phyloP scores from a whole-genome alignment of 2,329 filamentous ascomycete species.

The Fusarium zealandicum region DNA sequence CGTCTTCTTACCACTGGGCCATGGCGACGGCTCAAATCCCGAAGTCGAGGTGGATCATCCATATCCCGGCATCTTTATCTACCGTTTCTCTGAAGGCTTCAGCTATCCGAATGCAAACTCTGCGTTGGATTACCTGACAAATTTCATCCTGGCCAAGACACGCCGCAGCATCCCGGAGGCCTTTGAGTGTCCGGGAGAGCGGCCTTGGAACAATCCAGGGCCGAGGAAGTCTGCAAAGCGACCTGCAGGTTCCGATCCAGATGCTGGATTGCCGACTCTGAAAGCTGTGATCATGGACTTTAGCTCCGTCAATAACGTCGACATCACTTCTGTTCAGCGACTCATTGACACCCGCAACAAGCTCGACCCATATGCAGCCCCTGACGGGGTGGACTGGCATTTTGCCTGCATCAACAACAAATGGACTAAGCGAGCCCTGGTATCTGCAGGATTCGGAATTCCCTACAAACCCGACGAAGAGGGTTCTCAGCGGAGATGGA shows the following conservation, averaged over 20 bases:
- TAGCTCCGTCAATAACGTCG: constrained; percentile 90
- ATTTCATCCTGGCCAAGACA: constrained; percentile 73
- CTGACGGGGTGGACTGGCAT: constrained; percentile 91
- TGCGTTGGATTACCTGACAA: constrained; percentile 80
- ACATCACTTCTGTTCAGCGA: constrained; percentile 90
- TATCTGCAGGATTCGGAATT: constrained; percentile 87
- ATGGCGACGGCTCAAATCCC: constrained; percentile 91
- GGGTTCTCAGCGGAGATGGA: constrained; percentile 74
- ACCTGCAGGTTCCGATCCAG: constrained; percentile 37
- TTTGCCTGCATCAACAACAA: constrained; percentile 88
- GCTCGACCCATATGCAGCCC: constrained; percentile 82
- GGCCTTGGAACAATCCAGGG: constrained; percentile 95
- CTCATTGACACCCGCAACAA: constrained; percentile 95
- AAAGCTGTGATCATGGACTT: constrained; percentile 95
- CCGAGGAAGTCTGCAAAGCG: constrained; percentile 59
- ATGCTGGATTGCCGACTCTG: constrained; percentile 69
- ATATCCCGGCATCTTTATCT: constrained; percentile 94
- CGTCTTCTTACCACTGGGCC: constrained; percentile 86
- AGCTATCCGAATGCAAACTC: constrained; percentile 95
- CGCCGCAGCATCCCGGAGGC: constrained; percentile 75
- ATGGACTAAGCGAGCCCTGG: constrained; percentile 92
- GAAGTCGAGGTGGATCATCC: constrained; percentile 79
- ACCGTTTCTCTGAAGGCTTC: constrained; percentile 92
- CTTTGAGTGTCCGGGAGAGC: constrained; percentile 73
- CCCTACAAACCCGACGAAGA: constrained; percentile 60